Base-by-base conservation (phyloP, 2,329 filamentous ascomycete genomes). In the Cytospora paraplurivora region DNA sequence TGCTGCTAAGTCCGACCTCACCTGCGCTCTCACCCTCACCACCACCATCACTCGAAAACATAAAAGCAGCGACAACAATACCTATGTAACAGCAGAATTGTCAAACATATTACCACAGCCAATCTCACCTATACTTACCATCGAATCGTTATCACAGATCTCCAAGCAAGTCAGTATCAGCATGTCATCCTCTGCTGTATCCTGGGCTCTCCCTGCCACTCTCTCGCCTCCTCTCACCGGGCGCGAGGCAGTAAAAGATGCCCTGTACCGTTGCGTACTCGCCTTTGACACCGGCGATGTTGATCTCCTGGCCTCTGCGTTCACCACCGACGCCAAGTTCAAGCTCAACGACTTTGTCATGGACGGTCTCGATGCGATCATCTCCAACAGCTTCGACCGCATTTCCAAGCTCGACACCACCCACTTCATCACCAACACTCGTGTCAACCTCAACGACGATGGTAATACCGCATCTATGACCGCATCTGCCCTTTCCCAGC, bases 241-340 rank as follows among this genome's bases (percentile, higher is more conserved):
- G 50, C 69, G 72, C 19, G 74, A 76, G 32, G 72, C 74, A 21
- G 70, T 76, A 50, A 54, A 67, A 15, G 74, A 76, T 56, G 67
- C 73, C 15, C 37, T 75, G 38, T 71, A 74, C 66, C 73, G 74
- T 41, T 66, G 56, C 61, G 62, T 73, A 27, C 61, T 66, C 11
- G 68, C 62, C 53, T 66, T 73, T 37, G 74, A 76, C 67, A 71
- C 63, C 53, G 64, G 67, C 32, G 69, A 74, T 66, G 13, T 57
- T 2, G 49, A 56, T 7, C 70, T 76, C 3, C 71, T 74, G 66
- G 66, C 73, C 19, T 73, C 74, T 1, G 69, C 69, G 41, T 69
- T 73, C 53, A 66, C 69, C n/a, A 32, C 63, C 1, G 68, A 72
- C 8, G 68, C 68, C 34, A 57, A 53, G 11, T 66, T 71, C 50